A percentile compares a stretch with the other conserved stretches of the same genome.
Evolutionary conservation across 352 stramenopile species (phyloP).

Genomic region (Globisporangium nodosum): DNA sequence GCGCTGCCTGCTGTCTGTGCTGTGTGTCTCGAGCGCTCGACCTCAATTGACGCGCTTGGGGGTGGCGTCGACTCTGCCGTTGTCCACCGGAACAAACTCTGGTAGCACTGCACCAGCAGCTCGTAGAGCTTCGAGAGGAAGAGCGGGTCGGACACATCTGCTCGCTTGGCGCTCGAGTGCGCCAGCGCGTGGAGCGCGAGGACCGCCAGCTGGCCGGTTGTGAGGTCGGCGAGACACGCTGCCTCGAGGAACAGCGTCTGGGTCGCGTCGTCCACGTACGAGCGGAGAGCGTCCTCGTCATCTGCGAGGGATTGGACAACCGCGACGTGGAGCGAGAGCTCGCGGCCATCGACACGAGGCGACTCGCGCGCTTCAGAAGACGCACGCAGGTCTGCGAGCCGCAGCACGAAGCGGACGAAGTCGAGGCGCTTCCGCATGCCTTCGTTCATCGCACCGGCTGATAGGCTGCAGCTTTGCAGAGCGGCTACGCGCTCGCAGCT

Average conservation of each 20-base stretch:
- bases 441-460: slow-evolving; percentile 17
- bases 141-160: slow-evolving; percentile 37
- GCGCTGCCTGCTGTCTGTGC: not conserved
- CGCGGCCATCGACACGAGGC: slow-evolving; percentile 1
- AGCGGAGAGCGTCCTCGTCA: not conserved
- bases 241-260: slow-evolving; percentile 29
- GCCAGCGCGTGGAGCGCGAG: slow-evolving; percentile 50
- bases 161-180: slow-evolving; percentile 19
- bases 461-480: slow-evolving; percentile 1
- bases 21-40: not conserved
- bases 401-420: slow-evolving; percentile 30
- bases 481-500: not conserved
- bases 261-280: slow-evolving; percentile 14
- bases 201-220: slow-evolving; percentile 45
- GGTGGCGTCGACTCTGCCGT: not conserved
- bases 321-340: slow-evolving; percentile 4
- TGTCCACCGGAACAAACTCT: slow-evolving; percentile 41
- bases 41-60: not conserved
- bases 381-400: slow-evolving; percentile 1
- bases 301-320: slow-evolving; percentile 8
- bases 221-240: slow-evolving; percentile 28
- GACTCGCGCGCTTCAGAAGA: not conserved
- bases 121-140: slow-evolving; percentile 49
- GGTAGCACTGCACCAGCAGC: slow-evolving; percentile 54
- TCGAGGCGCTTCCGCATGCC: slow-evolving; percentile 22